Base-by-base conservation (phyloP, 2,329 filamentous ascomycete genomes). In the Dichotomopilus funicola region DNA sequence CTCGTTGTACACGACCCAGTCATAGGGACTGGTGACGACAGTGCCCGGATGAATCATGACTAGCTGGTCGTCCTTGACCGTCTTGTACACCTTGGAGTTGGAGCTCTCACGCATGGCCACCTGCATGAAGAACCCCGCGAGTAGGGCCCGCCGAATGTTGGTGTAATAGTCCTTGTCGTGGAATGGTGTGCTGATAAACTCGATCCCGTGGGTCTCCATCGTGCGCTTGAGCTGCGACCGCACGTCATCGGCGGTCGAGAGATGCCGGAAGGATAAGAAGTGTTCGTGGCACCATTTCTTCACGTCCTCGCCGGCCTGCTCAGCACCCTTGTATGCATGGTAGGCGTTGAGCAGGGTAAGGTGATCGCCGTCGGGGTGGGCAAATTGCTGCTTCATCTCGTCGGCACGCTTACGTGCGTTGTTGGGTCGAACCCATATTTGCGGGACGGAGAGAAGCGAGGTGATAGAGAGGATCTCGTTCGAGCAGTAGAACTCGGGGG, bases 101-200 rank as follows among this genome's bases (percentile, higher is more conserved):
- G 82, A 86, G 51, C 82, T 83, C 67, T 97, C 91, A 69, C 88
- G 90, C 83, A 95, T 96, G 57, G 94, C 95, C 27, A 97, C 89
- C 71, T 99, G 94, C 94, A 99, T 99, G 79, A 99, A 99, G 80
- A 99, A 99, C 37, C 95, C 94, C 0, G 91, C 82, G 10, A 96
- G 87, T 11, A 99, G 80, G 7, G 94, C 92, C 40, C 91, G 86
- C 45, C 92, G 88, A 66, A 99, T 99, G 71, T 99, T 99, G 70
- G 85, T 90, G 73, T 97, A 99, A 77, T 99, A 99, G 68, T 95
- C 89, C 78, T 95, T 96, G 75, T 97, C 86, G 65, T 91, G 87
- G 68, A 96, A 97, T 0, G 88, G 82, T 0, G 92, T 97, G 51
- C 88, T 94, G 53, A 96, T 71, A 50, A 99, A 83, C 59, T 95